These are phyloP conservation scores for Metarhizium rileyi DNA, from an alignment of 2,329 filamentous ascomycete genomes.

Conservation along the genomic window DNA sequence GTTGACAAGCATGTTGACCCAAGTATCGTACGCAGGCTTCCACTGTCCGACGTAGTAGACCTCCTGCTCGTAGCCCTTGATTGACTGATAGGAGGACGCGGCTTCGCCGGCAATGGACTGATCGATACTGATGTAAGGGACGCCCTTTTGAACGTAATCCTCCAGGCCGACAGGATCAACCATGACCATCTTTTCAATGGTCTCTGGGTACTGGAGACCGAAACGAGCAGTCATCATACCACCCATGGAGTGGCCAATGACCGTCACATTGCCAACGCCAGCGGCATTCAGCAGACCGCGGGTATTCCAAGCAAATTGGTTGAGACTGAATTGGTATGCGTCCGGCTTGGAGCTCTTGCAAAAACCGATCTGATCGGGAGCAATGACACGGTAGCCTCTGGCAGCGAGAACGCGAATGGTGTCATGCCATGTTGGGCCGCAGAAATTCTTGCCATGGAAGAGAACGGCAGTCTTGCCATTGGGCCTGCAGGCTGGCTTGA, in stretches of 20 bases:
- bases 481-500: slow-evolving; percentile 24
- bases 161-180: slow-evolving; percentile 45
- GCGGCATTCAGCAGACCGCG: slow-evolving; percentile 35
- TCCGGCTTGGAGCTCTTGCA: slow-evolving; percentile 45
- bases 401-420: slow-evolving; percentile 32
- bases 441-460: slow-evolving; percentile 48
- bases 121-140: slow-evolving; percentile 36
- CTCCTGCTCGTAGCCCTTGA: slow-evolving; percentile 35
- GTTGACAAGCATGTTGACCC: slow-evolving; percentile 44
- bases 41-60: slow-evolving; percentile 41
- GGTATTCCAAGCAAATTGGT: slow-evolving; percentile 42
- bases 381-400: slow-evolving; percentile 40
- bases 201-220: slow-evolving; percentile 37
- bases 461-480: slow-evolving; percentile 35
- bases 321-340: slow-evolving; percentile 41
- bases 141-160: slow-evolving; percentile 40
- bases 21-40: slow-evolving; percentile 39
- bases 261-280: slow-evolving; percentile 30
- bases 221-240: slow-evolving; percentile 45
- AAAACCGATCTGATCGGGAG: slow-evolving; percentile 46
- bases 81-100: slow-evolving; percentile 31
- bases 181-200: slow-evolving; percentile 33
- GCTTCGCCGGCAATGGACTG: slow-evolving; percentile 26
- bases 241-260: slow-evolving; percentile 46
- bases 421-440: slow-evolving; percentile 40